A percentile compares a stretch with the other conserved stretches of the same genome.
Evolutionary conservation across 768 basidiomycete species (phyloP).

Genomic region (Serendipita sp.): DNA sequence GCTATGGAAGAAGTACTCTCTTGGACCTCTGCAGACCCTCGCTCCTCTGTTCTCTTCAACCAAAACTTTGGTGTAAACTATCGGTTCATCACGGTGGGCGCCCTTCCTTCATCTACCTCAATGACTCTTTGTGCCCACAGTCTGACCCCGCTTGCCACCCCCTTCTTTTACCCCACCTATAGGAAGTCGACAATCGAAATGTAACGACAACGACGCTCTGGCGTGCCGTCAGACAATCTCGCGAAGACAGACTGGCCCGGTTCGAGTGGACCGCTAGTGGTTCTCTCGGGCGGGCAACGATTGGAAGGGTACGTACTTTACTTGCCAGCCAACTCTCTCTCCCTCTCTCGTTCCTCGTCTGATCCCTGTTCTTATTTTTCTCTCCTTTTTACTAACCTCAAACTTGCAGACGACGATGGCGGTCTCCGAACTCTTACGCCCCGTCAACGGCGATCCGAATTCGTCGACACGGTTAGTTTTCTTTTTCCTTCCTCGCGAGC

Average conservation of each 20-base stretch:
- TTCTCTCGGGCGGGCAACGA: conserved; percentile 66
- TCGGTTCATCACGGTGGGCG: conserved; percentile 11
- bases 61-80: conserved; percentile 14
- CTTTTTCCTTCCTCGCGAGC: neutral
- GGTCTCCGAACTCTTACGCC: conserved; percentile 69
- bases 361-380: neutral
- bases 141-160: neutral
- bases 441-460: neutral
- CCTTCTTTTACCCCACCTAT: no score
- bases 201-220: conserved; percentile 49
- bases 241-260: conserved; percentile 76
- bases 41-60: conserved; percentile 70
- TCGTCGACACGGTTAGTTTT: neutral
- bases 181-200: conserved; percentile 18
- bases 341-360: neutral
- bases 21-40: conserved; percentile 78
- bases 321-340: conserved; percentile 6
- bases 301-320: conserved; percentile 48
- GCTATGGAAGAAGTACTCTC: conserved; percentile 33
- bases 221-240: conserved; percentile 61
- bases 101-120: neutral
- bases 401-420: conserved; percentile 46
- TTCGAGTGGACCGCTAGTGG: conserved; percentile 76
- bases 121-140: neutral
- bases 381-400: conserved; percentile 8